Evolutionary conservation across 768 basidiomycete species (phyloP).

Genomic region (Auricularia sp.): DNA sequence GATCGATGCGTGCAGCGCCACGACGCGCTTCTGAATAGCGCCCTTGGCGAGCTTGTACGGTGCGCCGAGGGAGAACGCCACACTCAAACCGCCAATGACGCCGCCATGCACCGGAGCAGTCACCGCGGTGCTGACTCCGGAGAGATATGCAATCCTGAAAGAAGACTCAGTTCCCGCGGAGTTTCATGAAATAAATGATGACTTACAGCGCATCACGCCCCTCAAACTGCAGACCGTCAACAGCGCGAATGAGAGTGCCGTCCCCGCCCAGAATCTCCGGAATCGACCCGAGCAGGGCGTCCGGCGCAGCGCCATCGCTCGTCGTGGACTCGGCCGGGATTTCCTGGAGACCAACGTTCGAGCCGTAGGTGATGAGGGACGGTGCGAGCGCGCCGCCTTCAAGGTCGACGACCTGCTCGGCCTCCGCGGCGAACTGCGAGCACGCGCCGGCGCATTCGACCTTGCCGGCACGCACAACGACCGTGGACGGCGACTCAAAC

Average conservation of each 20-base stretch:
- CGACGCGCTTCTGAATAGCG: slow-evolving; percentile 50
- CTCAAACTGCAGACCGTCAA: slow-evolving; percentile 49
- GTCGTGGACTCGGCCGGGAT: slow-evolving; percentile 27
- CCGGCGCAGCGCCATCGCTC: slow-evolving; percentile 21
- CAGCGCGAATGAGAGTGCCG: slow-evolving; percentile 52
- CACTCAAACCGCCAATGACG: slow-evolving; percentile 52
- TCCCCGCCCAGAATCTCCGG: slow-evolving; percentile 45
- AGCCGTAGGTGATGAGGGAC: slow-evolving; percentile 28
- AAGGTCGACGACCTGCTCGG: slow-evolving; percentile 23
- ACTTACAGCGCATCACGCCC: slow-evolving; percentile 65
- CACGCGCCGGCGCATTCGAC: slow-evolving; percentile 22
- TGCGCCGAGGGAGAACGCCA: slow-evolving; percentile 50
- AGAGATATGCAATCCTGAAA: slow-evolving; percentile 50
- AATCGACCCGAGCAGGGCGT: slow-evolving; percentile 19
- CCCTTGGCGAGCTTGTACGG: slow-evolving; percentile 46
- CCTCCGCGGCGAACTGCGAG: slow-evolving; percentile 8
- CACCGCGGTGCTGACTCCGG: slow-evolving; percentile 57
- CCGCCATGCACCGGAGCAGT: slow-evolving; percentile 34
- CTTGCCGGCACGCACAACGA: slow-evolving; percentile 22
- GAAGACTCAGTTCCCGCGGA: background rate
- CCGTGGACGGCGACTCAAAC: slow-evolving; percentile 3
- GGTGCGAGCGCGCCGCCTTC: slow-evolving; percentile 21
- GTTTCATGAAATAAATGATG: background rate
- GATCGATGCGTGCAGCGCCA: slow-evolving; percentile 55
- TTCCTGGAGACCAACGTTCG: slow-evolving; percentile 26